Conservation (phyloP, 805 yeast genomes). For the Pichia californica region DNA sequence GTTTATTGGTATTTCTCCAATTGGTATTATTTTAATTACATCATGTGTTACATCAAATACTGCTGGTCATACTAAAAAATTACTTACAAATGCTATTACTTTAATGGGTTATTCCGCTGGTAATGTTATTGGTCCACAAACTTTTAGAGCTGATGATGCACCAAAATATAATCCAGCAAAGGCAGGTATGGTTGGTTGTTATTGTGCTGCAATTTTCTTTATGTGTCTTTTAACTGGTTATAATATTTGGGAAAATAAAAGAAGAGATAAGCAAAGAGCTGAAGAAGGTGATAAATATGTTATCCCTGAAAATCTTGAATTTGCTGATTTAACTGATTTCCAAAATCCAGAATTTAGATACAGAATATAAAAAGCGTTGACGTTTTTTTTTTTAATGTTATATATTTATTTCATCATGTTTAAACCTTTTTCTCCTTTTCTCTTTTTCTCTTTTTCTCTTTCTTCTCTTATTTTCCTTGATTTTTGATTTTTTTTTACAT, state of each 20-base stretch:
- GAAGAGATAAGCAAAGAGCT: slow-evolving; percentile 26
- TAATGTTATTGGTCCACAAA: slow-evolving; percentile 47
- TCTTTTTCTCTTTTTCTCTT: no score
- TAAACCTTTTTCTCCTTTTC: no score
- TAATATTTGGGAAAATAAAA: slow-evolving; percentile 14
- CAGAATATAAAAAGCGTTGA: background rate
- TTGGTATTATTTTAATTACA: slow-evolving; percentile 20
- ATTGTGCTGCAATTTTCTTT: slow-evolving; percentile 34
- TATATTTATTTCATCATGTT: background rate
- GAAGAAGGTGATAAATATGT: slow-evolving; percentile 21
- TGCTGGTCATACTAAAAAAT: slow-evolving; percentile 45
- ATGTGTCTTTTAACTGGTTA: slow-evolving; percentile 32
- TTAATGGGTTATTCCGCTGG: slow-evolving; percentile 41
- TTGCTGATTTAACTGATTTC: slow-evolving; percentile 24
- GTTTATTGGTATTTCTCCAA: slow-evolving; percentile 6
- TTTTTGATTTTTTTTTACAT: no score
- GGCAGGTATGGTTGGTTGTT: slow-evolving; percentile 41
- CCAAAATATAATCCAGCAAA: slow-evolving; percentile 38
- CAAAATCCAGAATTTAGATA: slow-evolving; percentile 1
- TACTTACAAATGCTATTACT: slow-evolving; percentile 37
- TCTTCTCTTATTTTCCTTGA: no score
- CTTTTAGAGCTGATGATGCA: slow-evolving; percentile 40
- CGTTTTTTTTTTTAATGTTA: background rate
- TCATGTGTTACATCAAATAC: slow-evolving; percentile 26
- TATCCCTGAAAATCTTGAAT: slow-evolving; percentile 27